Base-by-base conservation (phyloP, 768 basidiomycete genomes). In the Boletus bicolor region DNA sequence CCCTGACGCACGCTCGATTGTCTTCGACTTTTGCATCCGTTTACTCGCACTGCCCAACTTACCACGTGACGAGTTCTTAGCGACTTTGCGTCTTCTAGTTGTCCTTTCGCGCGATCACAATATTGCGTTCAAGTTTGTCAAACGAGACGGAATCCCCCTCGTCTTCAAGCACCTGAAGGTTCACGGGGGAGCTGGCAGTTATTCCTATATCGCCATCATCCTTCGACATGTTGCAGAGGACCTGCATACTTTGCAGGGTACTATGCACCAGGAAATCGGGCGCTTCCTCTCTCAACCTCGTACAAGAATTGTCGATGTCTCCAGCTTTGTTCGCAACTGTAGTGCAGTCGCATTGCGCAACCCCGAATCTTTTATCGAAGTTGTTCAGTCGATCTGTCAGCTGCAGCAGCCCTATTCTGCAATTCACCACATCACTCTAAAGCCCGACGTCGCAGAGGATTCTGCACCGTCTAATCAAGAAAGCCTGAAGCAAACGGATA, bases 141-240 rank as follows among this genome's bases (percentile, higher is more conserved):
- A 83, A 49, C 76, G 77, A 12, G 82, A 84, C 49, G 93, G 89
- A 1, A 71, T 93, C 14, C 56, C 71, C 0, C 68, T 77, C 19
- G 75, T 97, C 19, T 85, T 96, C 73, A 77, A 79, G 51, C 82
- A 86, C 32, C 76, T 94, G 61, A 82, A 82, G 60, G 73, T 76
- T 17, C 74, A 78, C 5, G 75, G 84, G 0, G 79, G 85, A 15
- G 70, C 77, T 30, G 86, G 88, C 19, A 87, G 86, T 59, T 91
- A 92, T 44, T 85, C 89, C 0, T 92, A 93, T 69, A 82, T 93
- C 51, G 85, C 86, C 41, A 89, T 88, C 64, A 89, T 98, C 57
- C 76, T 98, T n/a, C 87, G 97, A 7, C 97, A 99, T 67, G 73
- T 92, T 50, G 83, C 95, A 47, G 97, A 99, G 72, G 91, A 94